Evolutionary conservation across 768 basidiomycete genomes (phyloP), one percentile per base, ranked within the genome.

Genomic region (Naematelia aurantialba): DNA sequence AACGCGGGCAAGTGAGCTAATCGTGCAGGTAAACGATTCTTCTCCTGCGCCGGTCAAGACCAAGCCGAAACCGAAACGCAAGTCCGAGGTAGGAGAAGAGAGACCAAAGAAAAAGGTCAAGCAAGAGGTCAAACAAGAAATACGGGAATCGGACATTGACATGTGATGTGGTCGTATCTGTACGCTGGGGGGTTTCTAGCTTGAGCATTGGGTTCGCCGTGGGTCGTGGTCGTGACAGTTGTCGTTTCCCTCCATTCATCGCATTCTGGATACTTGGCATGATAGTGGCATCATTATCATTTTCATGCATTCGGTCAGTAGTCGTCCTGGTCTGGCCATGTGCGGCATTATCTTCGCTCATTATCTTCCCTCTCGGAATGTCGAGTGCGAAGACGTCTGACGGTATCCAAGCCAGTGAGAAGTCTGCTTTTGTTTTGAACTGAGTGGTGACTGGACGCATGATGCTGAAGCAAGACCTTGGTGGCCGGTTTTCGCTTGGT

Each of bases 51-150:
- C 60, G 12, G 49, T 58, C 5, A 68, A 70, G 52, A 5, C 61
- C 1, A 66, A 66, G 52, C 30, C 59, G 14, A 66, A 69, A 56
- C 47, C 58, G 4, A 64, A 64, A 34, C 45, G 60, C 30, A 66
- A 63, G 55, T 62, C 65, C 13, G 62, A 63, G 52, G 42, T 45
- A 3, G 52, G 44, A 3, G 26, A 52, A 1, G 62, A 56, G 4
- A 45, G 52, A 26, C 59, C 59, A 25, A 61, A 61, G 34, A 68
- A 68, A 59, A 69, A 66, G 52, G 45, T 49, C 27, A 57, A 56
- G 22, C 44, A 21, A 1, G 57, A 61, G 26, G 50, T 53, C 52
- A 53, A 27, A 30, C 52, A 53, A 53, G 29, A 31, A 30, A 8
- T 17, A 8, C 34, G 34, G 34, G 34, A 39, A 17, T 39, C 34